Evolutionary conservation across 805 yeast species (phyloP).

Genomic region (Wickerhamiella hasegawae): DNA sequence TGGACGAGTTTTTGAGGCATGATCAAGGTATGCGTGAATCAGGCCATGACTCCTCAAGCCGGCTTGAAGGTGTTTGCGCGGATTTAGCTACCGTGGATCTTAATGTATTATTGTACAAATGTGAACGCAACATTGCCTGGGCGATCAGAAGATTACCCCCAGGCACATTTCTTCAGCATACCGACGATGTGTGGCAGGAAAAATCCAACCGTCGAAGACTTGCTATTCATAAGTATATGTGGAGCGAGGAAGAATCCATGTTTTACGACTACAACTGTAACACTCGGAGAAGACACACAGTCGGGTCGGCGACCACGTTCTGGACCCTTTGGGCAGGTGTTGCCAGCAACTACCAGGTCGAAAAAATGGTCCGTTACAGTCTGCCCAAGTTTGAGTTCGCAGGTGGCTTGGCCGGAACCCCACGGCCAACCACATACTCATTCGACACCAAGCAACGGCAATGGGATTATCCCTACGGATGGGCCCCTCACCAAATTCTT

Average conservation of each 20-base stretch:
- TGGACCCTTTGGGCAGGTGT: conserved; percentile 85
- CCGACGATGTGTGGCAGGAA: conserved; percentile 40
- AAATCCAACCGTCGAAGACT: conserved; percentile 38
- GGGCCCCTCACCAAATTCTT: conserved; percentile 96
- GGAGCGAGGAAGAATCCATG: conserved; percentile 69
- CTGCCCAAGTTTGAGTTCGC: conserved; percentile 59
- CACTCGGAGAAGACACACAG: conserved; percentile 35
- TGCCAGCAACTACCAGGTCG: conserved; percentile 56
- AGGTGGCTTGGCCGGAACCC: conserved; percentile 88
- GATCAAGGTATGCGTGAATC: conserved; percentile 93
- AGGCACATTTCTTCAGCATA: conserved; percentile 27
- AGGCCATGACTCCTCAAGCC: conserved; percentile 87
- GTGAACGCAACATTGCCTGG: conserved; percentile 69
- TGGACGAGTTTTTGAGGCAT: conserved; percentile 78
- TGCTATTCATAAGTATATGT: conserved; percentile 49
- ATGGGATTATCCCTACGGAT: conserved; percentile 96
- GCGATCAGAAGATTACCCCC: conserved; percentile 44
- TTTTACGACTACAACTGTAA: conserved; percentile 73
- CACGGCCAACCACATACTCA: conserved; percentile 45
- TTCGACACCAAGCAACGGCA: too few species aligned
- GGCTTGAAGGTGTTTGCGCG: conserved; percentile 83
- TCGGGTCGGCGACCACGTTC: conserved; percentile 77
- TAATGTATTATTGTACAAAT: conserved; percentile 73
- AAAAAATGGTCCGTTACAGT: conserved; percentile 36
- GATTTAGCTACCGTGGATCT: conserved; percentile 80